A percentile compares a stretch with the other conserved stretches of the same genome.
Conservation (phyloP, 2,329 filamentous ascomycete genomes). For the Colletotrichum brevisporum region DNA sequence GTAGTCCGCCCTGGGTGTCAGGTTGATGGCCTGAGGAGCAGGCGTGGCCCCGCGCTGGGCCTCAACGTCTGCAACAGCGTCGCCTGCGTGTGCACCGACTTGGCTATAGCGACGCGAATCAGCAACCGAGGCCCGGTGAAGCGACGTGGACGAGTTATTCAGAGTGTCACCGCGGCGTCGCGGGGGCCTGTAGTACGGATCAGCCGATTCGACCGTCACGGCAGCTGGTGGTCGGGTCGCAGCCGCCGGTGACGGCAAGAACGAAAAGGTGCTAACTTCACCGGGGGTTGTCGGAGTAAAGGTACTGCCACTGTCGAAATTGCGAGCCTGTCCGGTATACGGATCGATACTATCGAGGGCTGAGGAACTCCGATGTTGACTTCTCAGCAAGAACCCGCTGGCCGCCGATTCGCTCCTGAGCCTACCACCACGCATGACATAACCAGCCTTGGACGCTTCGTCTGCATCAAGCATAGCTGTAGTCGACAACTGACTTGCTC, state of each 20-base stretch:
- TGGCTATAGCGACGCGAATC: constrained; percentile 57
- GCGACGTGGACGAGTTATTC: constrained; percentile 52
- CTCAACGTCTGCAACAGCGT: constrained; percentile 56
- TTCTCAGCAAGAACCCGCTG: constrained; percentile 62
- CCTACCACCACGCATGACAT: constrained; percentile 66
- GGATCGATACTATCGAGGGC: constrained; percentile 66
- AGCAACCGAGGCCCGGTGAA: constrained; percentile 49
- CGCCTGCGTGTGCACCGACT: constrained; percentile 48
- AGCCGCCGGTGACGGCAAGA: constrained; percentile 70
- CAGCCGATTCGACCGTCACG: constrained; percentile 66
- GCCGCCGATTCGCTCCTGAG: constrained; percentile 73
- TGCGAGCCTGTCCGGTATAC: constrained; percentile 60
- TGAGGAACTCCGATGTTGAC: constrained; percentile 67
- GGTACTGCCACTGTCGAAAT: constrained; percentile 72
- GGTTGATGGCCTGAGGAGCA: constrained; percentile 57
- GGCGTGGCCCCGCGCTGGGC: constrained; percentile 61
- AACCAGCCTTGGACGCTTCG: constrained; percentile 74
- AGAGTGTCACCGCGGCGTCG: constrained; percentile 76
- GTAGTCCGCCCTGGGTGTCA: constrained; percentile 82
- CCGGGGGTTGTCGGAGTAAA: constrained; percentile 81
- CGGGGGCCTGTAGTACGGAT: constrained; percentile 92
- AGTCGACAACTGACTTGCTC: constrained; percentile 86
- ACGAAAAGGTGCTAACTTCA: constrained; percentile 80
- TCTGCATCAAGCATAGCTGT: constrained; percentile 83
- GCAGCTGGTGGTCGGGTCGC: constrained; percentile 60